Conservation (phyloP, 2,329 filamentous ascomycete genomes). For the Fusarium goolgardi region DNA sequence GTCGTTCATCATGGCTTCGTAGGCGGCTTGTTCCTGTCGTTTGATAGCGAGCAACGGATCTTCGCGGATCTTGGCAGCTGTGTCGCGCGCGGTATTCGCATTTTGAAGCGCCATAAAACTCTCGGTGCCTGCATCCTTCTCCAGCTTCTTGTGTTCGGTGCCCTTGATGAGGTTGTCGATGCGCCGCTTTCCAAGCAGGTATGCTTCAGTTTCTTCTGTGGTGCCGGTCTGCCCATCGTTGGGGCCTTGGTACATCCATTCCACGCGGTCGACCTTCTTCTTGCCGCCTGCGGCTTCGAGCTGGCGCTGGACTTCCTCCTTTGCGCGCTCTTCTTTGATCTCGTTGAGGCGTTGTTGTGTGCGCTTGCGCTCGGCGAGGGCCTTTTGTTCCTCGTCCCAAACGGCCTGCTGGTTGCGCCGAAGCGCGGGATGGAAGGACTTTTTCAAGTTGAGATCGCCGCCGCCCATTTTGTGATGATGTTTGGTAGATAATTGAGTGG, state of each 20-base stretch:
- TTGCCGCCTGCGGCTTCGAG: conserved; percentile 89
- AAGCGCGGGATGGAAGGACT: conserved; percentile 92
- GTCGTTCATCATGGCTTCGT: conserved; percentile 83
- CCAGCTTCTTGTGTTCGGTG: conserved; percentile 81
- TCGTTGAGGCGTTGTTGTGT: conserved; percentile 93
- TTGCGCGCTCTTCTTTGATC: conserved; percentile 90
- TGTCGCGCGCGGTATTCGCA: conserved; percentile 81
- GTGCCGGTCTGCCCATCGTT: conserved; percentile 79
- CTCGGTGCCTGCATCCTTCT: conserved; percentile 76
- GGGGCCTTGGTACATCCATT: conserved; percentile 98
- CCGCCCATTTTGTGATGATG: conserved; percentile 77
- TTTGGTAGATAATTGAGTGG: conserved; percentile 32
- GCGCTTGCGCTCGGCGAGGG: conserved; percentile 92
- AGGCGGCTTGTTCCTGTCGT: conserved; percentile 85
- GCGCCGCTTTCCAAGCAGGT: conserved; percentile 89
- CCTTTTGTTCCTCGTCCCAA: conserved; percentile 91
- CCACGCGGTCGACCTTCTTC: conserved; percentile 84
- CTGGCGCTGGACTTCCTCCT: conserved; percentile 90
- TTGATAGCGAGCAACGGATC: conserved; percentile 95
- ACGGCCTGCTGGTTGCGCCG: conserved; percentile 91
- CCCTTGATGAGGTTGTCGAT: conserved; percentile 87
- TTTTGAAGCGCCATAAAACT: conserved; percentile 71
- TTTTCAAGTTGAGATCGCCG: conserved; percentile 94
- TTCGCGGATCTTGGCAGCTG: conserved; percentile 85
- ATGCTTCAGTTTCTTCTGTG: conserved; percentile 91